Percentiles rank a stretch among this genome's conserved stretches.
phyloP scores from a whole-genome alignment of 2,329 filamentous ascomycete species.

The Aureobasidium leucospermi region DNA sequence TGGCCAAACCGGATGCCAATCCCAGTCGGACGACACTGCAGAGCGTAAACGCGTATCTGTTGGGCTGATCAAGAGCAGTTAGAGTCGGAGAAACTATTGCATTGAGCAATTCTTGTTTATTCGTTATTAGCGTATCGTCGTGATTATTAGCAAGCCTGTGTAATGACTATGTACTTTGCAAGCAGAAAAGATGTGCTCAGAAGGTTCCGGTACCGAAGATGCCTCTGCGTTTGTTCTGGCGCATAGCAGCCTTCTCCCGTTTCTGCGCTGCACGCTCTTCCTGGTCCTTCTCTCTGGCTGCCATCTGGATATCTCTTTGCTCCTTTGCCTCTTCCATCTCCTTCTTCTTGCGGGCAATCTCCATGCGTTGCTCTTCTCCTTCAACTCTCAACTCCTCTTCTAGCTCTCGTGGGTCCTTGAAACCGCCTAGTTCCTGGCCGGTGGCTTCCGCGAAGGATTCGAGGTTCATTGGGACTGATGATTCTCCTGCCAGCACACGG shows the following conservation, averaged over 20 bases:
- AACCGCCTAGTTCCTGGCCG: constrained; percentile 30
- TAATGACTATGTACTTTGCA: not conserved
- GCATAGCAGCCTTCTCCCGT: constrained; percentile 22
- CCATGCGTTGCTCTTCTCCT: constrained; percentile 25
- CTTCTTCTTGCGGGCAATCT: constrained; percentile 27
- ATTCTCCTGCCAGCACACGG: constrained; percentile 47
- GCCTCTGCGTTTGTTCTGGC: constrained; percentile 18
- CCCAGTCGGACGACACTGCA: constrained; percentile 80
- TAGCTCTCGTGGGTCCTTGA: constrained; percentile 30
- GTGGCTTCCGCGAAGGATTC: constrained; percentile 33
- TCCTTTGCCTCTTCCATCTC: constrained; percentile 29
- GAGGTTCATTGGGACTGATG: constrained; percentile 32
- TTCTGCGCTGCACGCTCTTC: constrained; percentile 23
- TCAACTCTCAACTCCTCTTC: constrained; percentile 27
- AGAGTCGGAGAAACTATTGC: not conserved
- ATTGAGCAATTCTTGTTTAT: not conserved
- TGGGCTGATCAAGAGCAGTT: constrained; percentile 38
- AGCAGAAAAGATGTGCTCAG: not conserved
- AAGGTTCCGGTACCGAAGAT: constrained; percentile 20
- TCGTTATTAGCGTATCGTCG: not conserved
- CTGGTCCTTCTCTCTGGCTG: constrained; percentile 25
- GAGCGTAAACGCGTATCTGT: constrained; percentile 84
- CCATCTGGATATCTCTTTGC: constrained; percentile 27
- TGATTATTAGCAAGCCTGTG: not conserved
- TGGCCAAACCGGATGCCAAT: constrained; percentile 69